Evolutionary conservation across 495 filamentous ascomycete genomes (phyloP), one percentile per base, ranked within the genome.

Genomic region (Penicillium herquei): DNA sequence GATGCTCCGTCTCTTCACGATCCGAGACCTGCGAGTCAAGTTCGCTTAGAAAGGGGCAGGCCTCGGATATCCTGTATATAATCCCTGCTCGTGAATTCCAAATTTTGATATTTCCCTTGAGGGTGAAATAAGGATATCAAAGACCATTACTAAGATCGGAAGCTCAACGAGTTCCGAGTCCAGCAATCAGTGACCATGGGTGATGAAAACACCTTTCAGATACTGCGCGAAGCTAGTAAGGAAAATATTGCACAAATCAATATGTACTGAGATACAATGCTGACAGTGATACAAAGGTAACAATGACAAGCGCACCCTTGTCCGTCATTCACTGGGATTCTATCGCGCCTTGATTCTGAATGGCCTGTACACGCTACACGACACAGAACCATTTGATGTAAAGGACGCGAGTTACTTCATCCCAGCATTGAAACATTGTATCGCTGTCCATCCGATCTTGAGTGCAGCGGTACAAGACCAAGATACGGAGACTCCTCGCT

Each of bases 351-450:
- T 47, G 30, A 33, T 11, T n/a, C 1, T 47, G 21, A 32, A 7
- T 30, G 44, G 44, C 26, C 26, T 47, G 13, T 47, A 47, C 44
- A 32, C 26, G 14, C 44, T 47, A 31, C 44, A 47, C 44, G 21
- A 47, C 44, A 14, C 44, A 47, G 30, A 33, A 31, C n/a, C 30
- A 10, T 35, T 34, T 26, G 46, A 49, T 14, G 33, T n/a, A 49
- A 17, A 35, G 13, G 17, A 21, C 30, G 1, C 37, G 2, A 16
- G 10, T 32, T 35, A 49, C 46, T 49, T 49, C 10, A 49, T 49
- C 31, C 46, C 46, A 11, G 46, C 46, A 35, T 49, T 49, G n/a
- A 49, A 49, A 16, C 14, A 49, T 9, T 49, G 46, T 31, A 18
- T 49, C 10, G 46, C 46, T 11, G 11, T 32, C 37, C 46, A 49